Evolutionary conservation across 148 eudicot species (phyloP), one percentile per base, ranked within the genome.

Genomic region (Pouteria glomerata): DNA sequence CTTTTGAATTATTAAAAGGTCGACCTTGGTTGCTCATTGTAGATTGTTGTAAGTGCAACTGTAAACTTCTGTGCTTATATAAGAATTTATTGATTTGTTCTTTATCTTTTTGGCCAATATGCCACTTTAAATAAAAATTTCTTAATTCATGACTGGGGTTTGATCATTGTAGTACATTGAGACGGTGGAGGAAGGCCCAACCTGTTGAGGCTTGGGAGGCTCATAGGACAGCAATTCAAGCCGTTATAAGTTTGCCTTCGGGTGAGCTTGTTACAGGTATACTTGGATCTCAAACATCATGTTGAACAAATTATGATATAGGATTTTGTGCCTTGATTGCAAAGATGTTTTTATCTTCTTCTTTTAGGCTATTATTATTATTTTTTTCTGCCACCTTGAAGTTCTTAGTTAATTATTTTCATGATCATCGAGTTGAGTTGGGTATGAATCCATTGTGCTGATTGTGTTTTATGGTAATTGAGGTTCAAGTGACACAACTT

Each of bases 181-280:
- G 84, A 79, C 77, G 97, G 68, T 95, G 99, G 99, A 91, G 85
- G 79, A 82, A 84, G 55, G 92, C 92, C 41, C 87, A 88, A 75
- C 73, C 71, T 57, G 79, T 87, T 71, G 99, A 88, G 50, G 83
- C 84, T 47, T 82, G 85, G 93, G 88, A 95, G 78, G 94, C 89
- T 74, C 99, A 95, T 81, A 85, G 74, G 47, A 73, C 94, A 70
- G 85, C 96, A 56, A 84, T 95, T 44, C 99, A 95, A 77, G 92
- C 93, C 55, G 83, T 95, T 74, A 76, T 87, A 59, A 90, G 77
- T 73, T 82, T 95, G 47, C 85, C 94, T 13, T 86, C 99, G 34
- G 99, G 97, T 39, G 97, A 92, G 82, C 85, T 95, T 82, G 87
- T 85, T 47, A 92, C 99, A 84, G 97, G 99, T 89, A 66, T 21